Evolutionary conservation across 176 grass and related monocot genomes (phyloP), one percentile per base, ranked within the genome.

Genomic region (Poa annua): DNA sequence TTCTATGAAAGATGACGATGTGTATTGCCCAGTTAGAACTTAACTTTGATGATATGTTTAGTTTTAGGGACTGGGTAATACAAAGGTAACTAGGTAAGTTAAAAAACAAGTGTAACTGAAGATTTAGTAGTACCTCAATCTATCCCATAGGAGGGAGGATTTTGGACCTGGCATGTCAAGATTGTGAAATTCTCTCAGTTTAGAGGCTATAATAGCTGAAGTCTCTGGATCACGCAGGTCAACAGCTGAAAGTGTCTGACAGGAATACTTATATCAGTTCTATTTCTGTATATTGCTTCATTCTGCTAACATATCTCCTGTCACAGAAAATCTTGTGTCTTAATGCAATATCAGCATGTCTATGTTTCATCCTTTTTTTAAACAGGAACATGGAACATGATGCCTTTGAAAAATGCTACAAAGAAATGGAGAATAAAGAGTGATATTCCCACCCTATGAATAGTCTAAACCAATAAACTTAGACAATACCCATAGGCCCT

Each of bases 211-310:
- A 71, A 85, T 87, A 42, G 87, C 87, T 83, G 89, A 92, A 88
- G 90, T 90, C 75, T 90, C 90, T 20, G 87, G 90, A 83, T 98
- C 91, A 75, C 85, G 88, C 35, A 98, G 89, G 70, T 98, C 96
- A 73, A 49, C 16, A 38, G 92, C 89, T 65, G 92, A 93, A 72
- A 98, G 91, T 56, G 96, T 98, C 96, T 71, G 77, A 35, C 14
- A 79, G 70, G 45, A 69, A 54, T 54, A 82, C 62, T 52, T 51
- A 20, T 14, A 76, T 85, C n/a, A 90, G 59, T 38, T 54, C 76
- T 51, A n/a, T 88, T 47, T 81, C 32, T 53, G 11, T 34, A 48
- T 26, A 67, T 85, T 80, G 13, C 38, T 29, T 41, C 72, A 50
- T 77, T 11, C 26, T 70, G 45, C 24, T 62, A 65, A 81, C 25